phyloP scores from a whole-genome alignment of 1,284 basidiomycete species.

The Cryptococcus amylolentus region DNA sequence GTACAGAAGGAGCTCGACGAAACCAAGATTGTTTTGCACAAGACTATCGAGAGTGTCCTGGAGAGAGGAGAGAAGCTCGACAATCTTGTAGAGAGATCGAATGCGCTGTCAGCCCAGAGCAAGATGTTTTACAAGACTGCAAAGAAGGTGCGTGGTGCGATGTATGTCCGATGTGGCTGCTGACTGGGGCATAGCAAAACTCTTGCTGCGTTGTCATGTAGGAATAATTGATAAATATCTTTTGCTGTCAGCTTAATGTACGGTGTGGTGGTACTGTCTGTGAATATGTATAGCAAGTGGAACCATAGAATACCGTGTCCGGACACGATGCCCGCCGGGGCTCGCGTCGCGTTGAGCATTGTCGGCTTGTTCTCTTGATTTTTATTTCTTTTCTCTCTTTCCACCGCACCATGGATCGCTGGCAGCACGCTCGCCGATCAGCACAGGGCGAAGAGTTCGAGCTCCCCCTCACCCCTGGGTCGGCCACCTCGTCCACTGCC shows the following conservation, averaged over 20 bases:
- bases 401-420: no score
- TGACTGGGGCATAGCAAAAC: slow-evolving; percentile 57
- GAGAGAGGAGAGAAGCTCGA: slow-evolving; percentile 97
- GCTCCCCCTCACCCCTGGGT: no score
- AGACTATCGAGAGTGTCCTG: slow-evolving; percentile 97
- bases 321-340: no score
- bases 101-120: slow-evolving; percentile 81
- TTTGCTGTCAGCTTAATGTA: background rate
- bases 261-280: background rate
- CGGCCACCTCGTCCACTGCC: no score
- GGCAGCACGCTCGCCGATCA: no score
- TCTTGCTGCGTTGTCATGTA: slow-evolving; percentile 60
- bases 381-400: background rate
- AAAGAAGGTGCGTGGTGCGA: slow-evolving; percentile 65
- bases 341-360: background rate
- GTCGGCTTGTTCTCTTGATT: background rate
- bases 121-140: slow-evolving; percentile 96
- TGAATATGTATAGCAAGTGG: background rate
- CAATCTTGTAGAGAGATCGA: slow-evolving; percentile 92
- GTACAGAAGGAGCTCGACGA: slow-evolving; percentile 98
- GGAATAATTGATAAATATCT: background rate
- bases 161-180: background rate
- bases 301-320: background rate
- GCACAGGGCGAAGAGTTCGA: no score
- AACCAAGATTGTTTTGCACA: slow-evolving; percentile 99